phyloP scores from a whole-genome alignment of 192 early-diverging fungal species.

The Coemansia sp. region DNA sequence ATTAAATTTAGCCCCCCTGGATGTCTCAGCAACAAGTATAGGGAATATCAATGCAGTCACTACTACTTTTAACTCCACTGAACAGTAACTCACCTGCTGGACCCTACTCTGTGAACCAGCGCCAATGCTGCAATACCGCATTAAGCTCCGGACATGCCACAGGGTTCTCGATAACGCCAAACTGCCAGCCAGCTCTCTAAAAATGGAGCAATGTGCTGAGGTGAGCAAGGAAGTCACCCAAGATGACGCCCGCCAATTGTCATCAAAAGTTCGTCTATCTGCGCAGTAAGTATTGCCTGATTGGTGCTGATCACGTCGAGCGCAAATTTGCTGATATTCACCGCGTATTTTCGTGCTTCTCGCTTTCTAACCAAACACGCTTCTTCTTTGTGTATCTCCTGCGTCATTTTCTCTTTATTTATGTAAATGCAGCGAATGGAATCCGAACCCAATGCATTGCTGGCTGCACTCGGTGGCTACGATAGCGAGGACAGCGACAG shows the following conservation, averaged over 20 bases:
- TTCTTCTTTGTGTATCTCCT: neutral
- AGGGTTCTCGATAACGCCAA: neutral
- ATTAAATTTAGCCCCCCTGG: slow-evolving; percentile 1
- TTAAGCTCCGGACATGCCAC: neutral
- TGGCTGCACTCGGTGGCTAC: slow-evolving; percentile 45
- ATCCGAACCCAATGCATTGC: slow-evolving; percentile 29
- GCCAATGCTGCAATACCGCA: neutral
- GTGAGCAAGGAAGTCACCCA: neutral
- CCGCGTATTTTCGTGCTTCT: neutral
- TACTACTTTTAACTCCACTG: neutral
- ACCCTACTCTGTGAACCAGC: neutral
- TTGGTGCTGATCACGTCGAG: neutral
- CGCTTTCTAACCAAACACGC: neutral
- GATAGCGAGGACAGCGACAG: slow-evolving; percentile 36
- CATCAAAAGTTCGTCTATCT: neutral
- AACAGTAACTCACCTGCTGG: neutral
- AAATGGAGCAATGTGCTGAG: neutral
- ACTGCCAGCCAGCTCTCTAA: neutral
- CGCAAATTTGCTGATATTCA: neutral
- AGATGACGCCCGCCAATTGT: neutral
- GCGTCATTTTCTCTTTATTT: neutral
- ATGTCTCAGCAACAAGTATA: neutral
- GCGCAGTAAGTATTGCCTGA: neutral
- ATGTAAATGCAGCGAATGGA: slow-evolving; percentile 20
- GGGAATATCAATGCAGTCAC: neutral